Base-by-base conservation (phyloP, 2,329 filamentous ascomycete genomes). In the Keithomyces neogunnii region DNA sequence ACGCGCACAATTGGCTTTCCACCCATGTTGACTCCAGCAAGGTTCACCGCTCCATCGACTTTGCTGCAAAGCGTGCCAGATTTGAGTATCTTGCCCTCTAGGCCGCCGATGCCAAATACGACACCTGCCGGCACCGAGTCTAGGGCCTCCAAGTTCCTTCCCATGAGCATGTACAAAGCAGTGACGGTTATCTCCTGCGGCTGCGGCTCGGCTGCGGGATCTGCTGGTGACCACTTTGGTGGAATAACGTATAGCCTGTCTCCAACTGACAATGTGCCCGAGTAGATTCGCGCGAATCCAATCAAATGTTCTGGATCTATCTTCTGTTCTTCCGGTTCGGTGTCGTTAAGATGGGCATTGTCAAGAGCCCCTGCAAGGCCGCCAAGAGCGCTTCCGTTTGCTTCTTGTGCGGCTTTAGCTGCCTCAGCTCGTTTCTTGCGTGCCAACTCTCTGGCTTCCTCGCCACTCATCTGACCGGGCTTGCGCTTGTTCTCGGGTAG, bases 81-180 rank as follows among this genome's bases (percentile, higher is more conserved):
- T 67, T 99, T 99, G 50, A 99, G 77, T n/a, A 99, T 86, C 55
- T 92, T 86, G 13, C 91, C 92, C 62, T 93, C 91, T 1, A 99
- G 80, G 2, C 93, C 93, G 33, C 86, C 89, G 50, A 99, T 93
- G 29, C 93, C 93, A 63, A 99, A 97, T 4, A 99, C 87, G 6
- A 95, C 91, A 43, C 93, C 93, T 1, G 93, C 92, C 5, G 92
- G 92, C 0, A 97, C 92, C 0, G 86, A 86, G 13, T 82, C 79
- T 0, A 99, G 78, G 1, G 85, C 79, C 63, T 97, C 92, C 4
- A 99, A 74, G 53, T 86, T 86, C 53, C 92, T 81, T 32, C 93
- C 93, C 93, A 99, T 99, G 50, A 99, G 82, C 65, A 99, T 84
- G 68, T 99, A 99, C 2, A 99, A 75, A 2, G 88, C 88, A 13